phyloP scores from a whole-genome alignment of 108 stramenopile genomes.

The Schizochytrium sp. region DNA sequence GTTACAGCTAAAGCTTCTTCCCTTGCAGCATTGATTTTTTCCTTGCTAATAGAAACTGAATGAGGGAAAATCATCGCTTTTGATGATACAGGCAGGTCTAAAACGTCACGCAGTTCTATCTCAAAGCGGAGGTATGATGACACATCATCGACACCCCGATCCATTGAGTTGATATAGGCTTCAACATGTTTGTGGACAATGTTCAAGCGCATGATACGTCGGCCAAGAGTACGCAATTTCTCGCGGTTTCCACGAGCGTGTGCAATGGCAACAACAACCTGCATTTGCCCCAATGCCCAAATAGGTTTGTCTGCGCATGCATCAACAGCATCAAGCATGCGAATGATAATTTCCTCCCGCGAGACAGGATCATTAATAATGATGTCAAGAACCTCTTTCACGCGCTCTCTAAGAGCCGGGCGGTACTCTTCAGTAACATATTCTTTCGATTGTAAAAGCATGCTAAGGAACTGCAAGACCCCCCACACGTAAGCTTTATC shows the following conservation, averaged over 20 bases:
- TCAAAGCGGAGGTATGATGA: constrained; percentile 24
- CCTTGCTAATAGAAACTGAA: not conserved
- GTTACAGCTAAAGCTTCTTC: not conserved
- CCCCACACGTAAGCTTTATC: constrained; percentile 5
- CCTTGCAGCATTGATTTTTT: not conserved
- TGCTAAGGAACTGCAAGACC: constrained; percentile 23
- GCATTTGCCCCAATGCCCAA: constrained; percentile 38
- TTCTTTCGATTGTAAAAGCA: not conserved
- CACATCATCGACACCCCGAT: not conserved
- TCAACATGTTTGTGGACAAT: constrained; percentile 37
- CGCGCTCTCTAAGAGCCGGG: not conserved
- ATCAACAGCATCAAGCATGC: constrained; percentile 26
- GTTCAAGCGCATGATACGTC: constrained; percentile 5
- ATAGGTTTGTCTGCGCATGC: constrained; percentile 49
- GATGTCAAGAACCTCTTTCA: not conserved
- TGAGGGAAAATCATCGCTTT: not conserved
- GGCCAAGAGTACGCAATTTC: constrained; percentile 2
- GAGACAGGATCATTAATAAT: not conserved
- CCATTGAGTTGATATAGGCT: not conserved
- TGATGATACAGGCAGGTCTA: constrained; percentile 7
- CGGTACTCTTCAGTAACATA: not conserved
- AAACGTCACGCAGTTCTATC: not conserved
- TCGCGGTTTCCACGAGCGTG: constrained; percentile 31
- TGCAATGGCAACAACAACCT: not conserved
- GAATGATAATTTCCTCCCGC: constrained; percentile 37